Base-by-base conservation (phyloP, 2,329 filamentous ascomycete species). In the Trichoderma citrinoviride region DNA sequence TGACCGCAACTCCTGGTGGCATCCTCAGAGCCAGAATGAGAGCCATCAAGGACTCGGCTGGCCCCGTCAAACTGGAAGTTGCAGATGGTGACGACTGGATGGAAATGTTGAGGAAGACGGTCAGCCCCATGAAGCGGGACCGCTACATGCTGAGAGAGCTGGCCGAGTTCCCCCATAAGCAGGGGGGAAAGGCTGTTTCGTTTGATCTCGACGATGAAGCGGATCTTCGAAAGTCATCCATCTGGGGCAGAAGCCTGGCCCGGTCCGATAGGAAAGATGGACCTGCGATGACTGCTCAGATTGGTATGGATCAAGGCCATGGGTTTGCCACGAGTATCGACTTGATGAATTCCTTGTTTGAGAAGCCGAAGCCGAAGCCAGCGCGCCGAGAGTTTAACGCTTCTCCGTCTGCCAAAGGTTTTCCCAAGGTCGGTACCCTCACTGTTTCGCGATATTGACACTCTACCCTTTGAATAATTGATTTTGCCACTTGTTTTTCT, bases 261-360 rank as follows among this genome's bases (percentile, higher is more conserved):
- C 74, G 73, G 65, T 65, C 71, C 17, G 72, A 74, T 52, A 73
- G 69, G 67, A 67, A 70, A 65, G 70, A 73, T 63, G 71, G 70
- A 46, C 67, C 73, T 53, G 69, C 70, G 21, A 71, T 73, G 50
- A 73, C 71, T 67, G 71, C 70, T 47, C 73, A 80, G 64, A 64
- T 75, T 64, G 73, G 71, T 37, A 69, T 74, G 70, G 76, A 78
- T 44, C 83, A 86, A 70, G 82, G 84, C 61, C 86, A 86, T 68
- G 89, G 90, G 0, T 94, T 97, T 77, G 85, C 88, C 21, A 97
- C 90, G 21, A 93, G 91, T 73, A 96, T 98, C 78, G 95, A 97
- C 80, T 81, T 97, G 75, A 97, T 97, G 92, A 94, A 96, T 75
- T 96, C 92, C 54, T 81, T 97, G 64, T 97, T 96, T 77, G 90